These are phyloP conservation scores for Torulaspora pretoriensis DNA, from an alignment of 1,139 yeast species.

Conservation along the genomic window DNA sequence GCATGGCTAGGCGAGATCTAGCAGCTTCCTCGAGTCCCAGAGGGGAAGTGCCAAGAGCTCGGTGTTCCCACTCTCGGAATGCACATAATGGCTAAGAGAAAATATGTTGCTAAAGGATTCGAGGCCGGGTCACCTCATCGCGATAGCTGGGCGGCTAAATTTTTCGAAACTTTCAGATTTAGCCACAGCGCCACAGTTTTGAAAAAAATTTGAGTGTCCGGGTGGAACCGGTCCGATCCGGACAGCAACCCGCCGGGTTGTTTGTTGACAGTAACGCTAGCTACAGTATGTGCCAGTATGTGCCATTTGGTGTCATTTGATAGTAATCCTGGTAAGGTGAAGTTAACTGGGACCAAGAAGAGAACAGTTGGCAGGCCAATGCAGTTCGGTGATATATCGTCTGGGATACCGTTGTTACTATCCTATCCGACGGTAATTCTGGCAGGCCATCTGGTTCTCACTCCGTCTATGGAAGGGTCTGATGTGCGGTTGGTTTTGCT, in stretches of 20 bases:
- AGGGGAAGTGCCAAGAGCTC: constrained; percentile 1
- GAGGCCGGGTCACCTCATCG: background rate
- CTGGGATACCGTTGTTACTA: constrained; percentile 37
- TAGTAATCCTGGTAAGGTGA: too few relatives aligned
- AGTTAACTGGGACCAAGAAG: too few relatives aligned
- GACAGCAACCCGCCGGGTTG: background rate
- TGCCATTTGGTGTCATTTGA: too few relatives aligned
- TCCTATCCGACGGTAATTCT: constrained; percentile 39
- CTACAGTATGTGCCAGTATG: too few relatives aligned
- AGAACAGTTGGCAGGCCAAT: background rate
- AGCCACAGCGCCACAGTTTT: background rate
- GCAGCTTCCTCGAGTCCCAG: background rate
- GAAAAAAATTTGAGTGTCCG: background rate
- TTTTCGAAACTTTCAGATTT: background rate
- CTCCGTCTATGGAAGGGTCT: constrained; percentile 14
- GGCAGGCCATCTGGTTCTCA: constrained; percentile 34
- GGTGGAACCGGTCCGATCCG: background rate
- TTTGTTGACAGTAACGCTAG: background rate
- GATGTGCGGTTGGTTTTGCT: constrained; percentile 21
- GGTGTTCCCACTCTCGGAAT: background rate
- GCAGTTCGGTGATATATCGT: constrained; percentile 11
- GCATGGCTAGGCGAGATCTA: background rate
- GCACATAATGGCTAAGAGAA: background rate
- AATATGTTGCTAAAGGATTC: background rate
- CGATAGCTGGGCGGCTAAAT: background rate